These are phyloP conservation scores for Vachellia pachyceras DNA, from an alignment of 306 rosid species.

Conservation along the genomic window DNA sequence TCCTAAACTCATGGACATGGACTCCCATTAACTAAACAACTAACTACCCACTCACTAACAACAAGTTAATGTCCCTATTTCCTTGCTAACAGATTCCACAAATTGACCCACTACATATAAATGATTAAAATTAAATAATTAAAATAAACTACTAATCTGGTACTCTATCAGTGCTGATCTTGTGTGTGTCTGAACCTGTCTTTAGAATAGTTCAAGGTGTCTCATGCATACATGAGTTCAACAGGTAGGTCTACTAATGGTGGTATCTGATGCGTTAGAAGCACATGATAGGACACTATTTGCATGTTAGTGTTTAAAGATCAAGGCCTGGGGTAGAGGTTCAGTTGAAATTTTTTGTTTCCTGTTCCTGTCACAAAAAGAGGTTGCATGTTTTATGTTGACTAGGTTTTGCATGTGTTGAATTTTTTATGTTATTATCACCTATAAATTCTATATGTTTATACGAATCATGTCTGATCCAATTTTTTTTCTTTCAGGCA, in stretches of 20 bases:
- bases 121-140: no score
- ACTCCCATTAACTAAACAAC: no score
- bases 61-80: no score
- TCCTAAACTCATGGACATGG: no score
- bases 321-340: background rate
- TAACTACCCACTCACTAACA: no score
- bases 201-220: background rate
- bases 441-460: constrained; percentile 9
- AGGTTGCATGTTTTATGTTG: background rate
- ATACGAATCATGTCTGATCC: constrained; percentile 15
- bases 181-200: background rate
- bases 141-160: no score
- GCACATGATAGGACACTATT: background rate
- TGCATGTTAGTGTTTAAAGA: background rate
- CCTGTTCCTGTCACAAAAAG: background rate
- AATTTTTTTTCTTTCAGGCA: constrained; percentile 62
- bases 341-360: constrained; percentile 1
- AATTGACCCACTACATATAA: no score
- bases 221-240: background rate
- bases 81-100: no score
- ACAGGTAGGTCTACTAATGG: background rate
- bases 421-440: background rate
- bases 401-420: background rate
- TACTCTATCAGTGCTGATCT: no score
- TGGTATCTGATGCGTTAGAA: constrained; percentile 18